A percentile compares a stretch with the other conserved stretches of the same genome.
These are phyloP conservation scores for Lactarius hatsudake DNA, from an alignment of 768 basidiomycete species.

Conservation along the genomic window DNA sequence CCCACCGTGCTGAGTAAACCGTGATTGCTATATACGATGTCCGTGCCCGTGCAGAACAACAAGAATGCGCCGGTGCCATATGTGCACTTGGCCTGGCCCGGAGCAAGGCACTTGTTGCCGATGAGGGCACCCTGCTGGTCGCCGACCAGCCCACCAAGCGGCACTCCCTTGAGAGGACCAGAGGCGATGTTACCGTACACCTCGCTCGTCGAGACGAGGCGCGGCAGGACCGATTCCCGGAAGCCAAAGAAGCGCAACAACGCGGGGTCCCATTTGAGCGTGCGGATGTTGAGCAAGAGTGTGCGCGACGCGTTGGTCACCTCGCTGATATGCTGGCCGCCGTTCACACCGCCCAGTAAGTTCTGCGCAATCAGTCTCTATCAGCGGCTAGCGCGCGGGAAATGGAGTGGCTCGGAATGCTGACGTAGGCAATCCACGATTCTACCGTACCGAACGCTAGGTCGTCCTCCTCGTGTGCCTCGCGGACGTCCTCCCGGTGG, in stretches of 20 bases:
- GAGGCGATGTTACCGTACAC: conserved; percentile 77
- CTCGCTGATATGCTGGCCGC: conserved; percentile 81
- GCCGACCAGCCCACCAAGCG: conserved; percentile 92
- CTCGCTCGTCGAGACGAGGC: conserved; percentile 87
- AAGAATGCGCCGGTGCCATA: conserved; percentile 98
- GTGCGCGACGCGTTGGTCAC: conserved; percentile 97
- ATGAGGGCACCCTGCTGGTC: conserved; percentile 97
- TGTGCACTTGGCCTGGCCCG: conserved; percentile 96
- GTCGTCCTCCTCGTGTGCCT: conserved; percentile 77
- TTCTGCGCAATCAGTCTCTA: conserved; percentile 47
- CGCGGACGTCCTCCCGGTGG: conserved; percentile 68
- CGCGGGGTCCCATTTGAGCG: conserved; percentile 77
- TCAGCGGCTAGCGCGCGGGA: background rate
- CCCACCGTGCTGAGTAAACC: conserved; percentile 86
- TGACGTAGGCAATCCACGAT: conserved; percentile 91
- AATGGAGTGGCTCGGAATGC: background rate
- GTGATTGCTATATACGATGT: conserved; percentile 81
- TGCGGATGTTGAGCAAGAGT: conserved; percentile 80
- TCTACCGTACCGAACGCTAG: conserved; percentile 94
- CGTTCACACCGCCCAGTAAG: conserved; percentile 71
- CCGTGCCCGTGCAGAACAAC: conserved; percentile 88
- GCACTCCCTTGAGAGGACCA: conserved; percentile 69
- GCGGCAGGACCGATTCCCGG: conserved; percentile 74
- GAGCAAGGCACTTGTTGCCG: conserved; percentile 91
- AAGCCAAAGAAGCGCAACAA: conserved; percentile 88